A percentile compares a stretch with the other conserved stretches of the same genome.
Evolutionary conservation across 306 rosid genomes (phyloP).

Genomic region (Rubus idaeus): DNA sequence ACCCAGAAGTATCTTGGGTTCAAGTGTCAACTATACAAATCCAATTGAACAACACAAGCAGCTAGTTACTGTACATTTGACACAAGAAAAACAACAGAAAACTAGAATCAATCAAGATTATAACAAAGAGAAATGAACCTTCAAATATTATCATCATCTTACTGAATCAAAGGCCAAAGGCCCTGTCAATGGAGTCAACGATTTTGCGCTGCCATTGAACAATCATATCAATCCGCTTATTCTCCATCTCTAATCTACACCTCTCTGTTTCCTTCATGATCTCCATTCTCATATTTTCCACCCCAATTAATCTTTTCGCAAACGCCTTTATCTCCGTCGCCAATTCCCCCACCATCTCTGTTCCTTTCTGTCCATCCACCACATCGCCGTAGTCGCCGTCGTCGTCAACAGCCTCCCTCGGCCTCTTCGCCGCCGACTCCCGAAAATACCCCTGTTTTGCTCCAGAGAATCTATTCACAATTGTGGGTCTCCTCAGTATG

Average conservation of each 20-base stretch:
- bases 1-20: neutral
- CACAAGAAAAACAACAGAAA: neutral
- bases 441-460: slow-evolving; percentile 7
- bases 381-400: slow-evolving; percentile 18
- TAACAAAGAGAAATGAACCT: slow-evolving; percentile 13
- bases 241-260: slow-evolving; percentile 83
- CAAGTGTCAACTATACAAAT: slow-evolving; percentile 1
- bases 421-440: slow-evolving; percentile 23
- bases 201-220: slow-evolving; percentile 55
- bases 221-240: slow-evolving; percentile 62
- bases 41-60: neutral
- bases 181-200: slow-evolving; percentile 71
- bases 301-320: slow-evolving; percentile 50
- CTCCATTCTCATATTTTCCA: slow-evolving; percentile 83
- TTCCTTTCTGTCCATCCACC: slow-evolving; percentile 12
- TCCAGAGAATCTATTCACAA: slow-evolving; percentile 24
- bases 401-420: slow-evolving; percentile 20
- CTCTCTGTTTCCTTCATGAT: slow-evolving; percentile 75
- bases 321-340: slow-evolving; percentile 63
- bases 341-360: slow-evolving; percentile 38
- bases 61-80: neutral
- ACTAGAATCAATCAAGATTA: neutral
- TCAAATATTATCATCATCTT: slow-evolving; percentile 3
- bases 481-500: slow-evolving; percentile 37
- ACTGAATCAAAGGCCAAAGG: slow-evolving; percentile 25